Evolutionary conservation across 2,329 filamentous ascomycete species (phyloP), one percentile per base, ranked within the genome.

Genomic region (Paraconiothyrium brasiliense): DNA sequence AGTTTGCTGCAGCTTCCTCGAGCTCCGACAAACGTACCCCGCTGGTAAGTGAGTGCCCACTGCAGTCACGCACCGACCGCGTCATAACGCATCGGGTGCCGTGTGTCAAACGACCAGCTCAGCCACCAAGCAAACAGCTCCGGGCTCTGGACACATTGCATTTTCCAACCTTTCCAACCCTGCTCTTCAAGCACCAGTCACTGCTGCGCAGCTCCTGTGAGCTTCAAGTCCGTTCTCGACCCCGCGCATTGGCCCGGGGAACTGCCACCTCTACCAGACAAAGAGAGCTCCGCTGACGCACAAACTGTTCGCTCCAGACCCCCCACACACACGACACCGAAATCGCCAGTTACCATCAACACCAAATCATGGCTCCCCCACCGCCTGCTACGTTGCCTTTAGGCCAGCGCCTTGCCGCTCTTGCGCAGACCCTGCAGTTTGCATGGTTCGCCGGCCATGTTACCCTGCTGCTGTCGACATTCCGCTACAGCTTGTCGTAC

Each of bases 371-470:
- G 90, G 88, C 92, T 81, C 90, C 92, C 82, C 90, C 91, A 80
- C 90, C 91, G 67, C 83, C 90, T 61, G 83, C 90, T 61, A 86
- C 83, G 71, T 80, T 91, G 80, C 89, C 92, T 78, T 84, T 95
- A 73, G 82, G 84, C 75, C 89, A 95, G 83, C 87, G 93, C 76
- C 83, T 97, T 63, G 81, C 92, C 73, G 85, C 87, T 71, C 86
- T 98, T 70, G 93, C 90, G 69, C 89, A 97, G 80, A 98, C 94
- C 49, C 85, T 98, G 70, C 95, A 98, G 84, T 99, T 94, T 91
- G 88, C 80, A 83, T 88, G 78, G 78, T 80, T 80, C 67, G 76
- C 69, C 73, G 97, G 94, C 71, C 95, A 99, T 79, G 83, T 97
- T 63, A 91, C 90, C 43, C 88, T 98, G 64, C 90, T 99, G 69